Evolutionary conservation across 768 basidiomycete species (phyloP).

Genomic region (Dentipellis sp.): DNA sequence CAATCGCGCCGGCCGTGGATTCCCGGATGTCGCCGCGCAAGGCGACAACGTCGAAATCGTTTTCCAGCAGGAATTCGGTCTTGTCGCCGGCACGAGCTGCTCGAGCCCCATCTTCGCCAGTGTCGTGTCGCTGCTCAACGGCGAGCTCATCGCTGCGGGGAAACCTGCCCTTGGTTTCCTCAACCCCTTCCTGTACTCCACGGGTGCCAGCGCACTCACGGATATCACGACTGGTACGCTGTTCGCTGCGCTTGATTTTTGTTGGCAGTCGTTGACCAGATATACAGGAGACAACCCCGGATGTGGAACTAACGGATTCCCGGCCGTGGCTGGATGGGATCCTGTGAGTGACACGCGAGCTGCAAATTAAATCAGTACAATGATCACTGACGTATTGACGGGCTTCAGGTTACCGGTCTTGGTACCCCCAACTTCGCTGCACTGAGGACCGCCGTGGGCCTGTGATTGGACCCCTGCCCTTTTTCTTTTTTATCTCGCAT

Average conservation of each 20-base stretch:
- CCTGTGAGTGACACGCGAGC: slow-evolving; percentile 14
- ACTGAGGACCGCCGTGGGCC: slow-evolving; percentile 32
- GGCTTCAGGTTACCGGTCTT: slow-evolving; percentile 25
- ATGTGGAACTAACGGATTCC: slow-evolving; percentile 25
- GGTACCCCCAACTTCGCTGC: slow-evolving; percentile 53
- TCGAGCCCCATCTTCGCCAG: slow-evolving; percentile 26
- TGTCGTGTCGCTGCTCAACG: slow-evolving; percentile 26
- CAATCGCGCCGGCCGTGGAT: slow-evolving; percentile 30
- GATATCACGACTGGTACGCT: slow-evolving; percentile 23
- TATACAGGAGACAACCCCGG: background rate
- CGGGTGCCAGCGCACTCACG: slow-evolving; percentile 18
- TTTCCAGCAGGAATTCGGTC: slow-evolving; percentile 7
- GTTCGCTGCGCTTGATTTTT: background rate
- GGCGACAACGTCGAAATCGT: slow-evolving; percentile 25
- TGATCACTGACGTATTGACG: background rate
- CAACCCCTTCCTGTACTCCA: slow-evolving; percentile 24
- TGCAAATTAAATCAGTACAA: background rate
- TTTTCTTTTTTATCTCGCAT: too few relatives aligned
- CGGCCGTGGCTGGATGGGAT: slow-evolving; percentile 21
- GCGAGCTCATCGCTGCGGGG: slow-evolving; percentile 20
- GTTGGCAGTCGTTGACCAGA: too few relatives aligned
- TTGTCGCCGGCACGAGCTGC: slow-evolving; percentile 24
- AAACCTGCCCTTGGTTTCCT: slow-evolving; percentile 22
- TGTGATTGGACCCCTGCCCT: slow-evolving; percentile 1
- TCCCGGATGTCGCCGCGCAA: slow-evolving; percentile 38